A percentile compares a stretch with the other conserved stretches of the same genome.
Evolutionary conservation across 1,284 basidiomycete species (phyloP).

Genomic region (Fomitopsis schrenkii): DNA sequence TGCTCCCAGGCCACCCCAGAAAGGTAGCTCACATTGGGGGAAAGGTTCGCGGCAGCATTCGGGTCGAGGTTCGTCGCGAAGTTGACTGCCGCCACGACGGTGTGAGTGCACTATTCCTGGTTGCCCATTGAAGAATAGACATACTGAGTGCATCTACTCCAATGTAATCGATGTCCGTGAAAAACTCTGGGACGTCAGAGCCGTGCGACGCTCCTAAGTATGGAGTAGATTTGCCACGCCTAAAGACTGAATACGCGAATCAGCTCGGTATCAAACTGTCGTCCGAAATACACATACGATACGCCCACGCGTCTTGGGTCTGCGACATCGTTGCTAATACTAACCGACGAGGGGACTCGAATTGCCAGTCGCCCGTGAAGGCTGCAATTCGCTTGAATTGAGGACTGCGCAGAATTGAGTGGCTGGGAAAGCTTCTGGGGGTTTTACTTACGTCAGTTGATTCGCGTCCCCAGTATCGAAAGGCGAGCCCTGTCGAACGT

Average conservation of each 20-base stretch:
- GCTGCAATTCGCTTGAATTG: slow-evolving; percentile 49
- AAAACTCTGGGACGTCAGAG: slow-evolving; percentile 7
- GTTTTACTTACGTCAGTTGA: slow-evolving; percentile 25
- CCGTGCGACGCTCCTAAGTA: slow-evolving; percentile 25
- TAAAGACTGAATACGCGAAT: slow-evolving; percentile 30
- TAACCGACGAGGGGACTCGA: slow-evolving; percentile 41
- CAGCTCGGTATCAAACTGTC: neutral
- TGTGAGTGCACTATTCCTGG: neutral
- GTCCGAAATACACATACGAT: slow-evolving; percentile 25
- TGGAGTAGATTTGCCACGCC: slow-evolving; percentile 39
- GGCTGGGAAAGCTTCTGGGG: no score
- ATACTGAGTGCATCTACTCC: slow-evolving; percentile 2
- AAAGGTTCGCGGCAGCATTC: slow-evolving; percentile 7
- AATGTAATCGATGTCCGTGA: slow-evolving; percentile 3
- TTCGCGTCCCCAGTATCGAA: slow-evolving; percentile 43
- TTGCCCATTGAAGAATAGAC: neutral
- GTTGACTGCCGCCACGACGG: neutral
- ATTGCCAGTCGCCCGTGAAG: slow-evolving; percentile 43
- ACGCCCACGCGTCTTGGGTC: slow-evolving; percentile 45
- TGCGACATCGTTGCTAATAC: slow-evolving; percentile 29
- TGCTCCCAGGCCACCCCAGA: slow-evolving; percentile 34
- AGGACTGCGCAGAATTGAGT: neutral
- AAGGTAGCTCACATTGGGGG: slow-evolving; percentile 31
- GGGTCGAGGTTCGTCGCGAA: slow-evolving; percentile 44
- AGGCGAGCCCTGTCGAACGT: slow-evolving; percentile 39